Evolutionary conservation across 129 eudicot species (phyloP).

Genomic region (Smallanthus sonchifolius): DNA sequence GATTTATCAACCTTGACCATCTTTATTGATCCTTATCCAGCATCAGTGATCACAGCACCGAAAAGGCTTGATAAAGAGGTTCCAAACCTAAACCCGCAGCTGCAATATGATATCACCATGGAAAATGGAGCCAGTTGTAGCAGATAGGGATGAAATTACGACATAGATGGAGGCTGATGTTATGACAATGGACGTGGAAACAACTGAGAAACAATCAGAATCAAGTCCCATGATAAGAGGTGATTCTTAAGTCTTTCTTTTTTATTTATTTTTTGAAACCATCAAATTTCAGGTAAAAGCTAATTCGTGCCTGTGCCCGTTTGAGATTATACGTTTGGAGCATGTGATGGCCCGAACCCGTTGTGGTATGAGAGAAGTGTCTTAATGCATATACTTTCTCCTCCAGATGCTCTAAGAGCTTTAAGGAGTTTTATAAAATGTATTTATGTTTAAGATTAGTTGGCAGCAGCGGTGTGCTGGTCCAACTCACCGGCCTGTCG

Average conservation of each 20-base stretch:
- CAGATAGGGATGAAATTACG: conserved; percentile 65
- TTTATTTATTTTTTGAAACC: conserved; percentile 5
- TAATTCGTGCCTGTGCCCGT: neutral
- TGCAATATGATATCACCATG: conserved; percentile 33
- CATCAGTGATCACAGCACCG: conserved; percentile 27
- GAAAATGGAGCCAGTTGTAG: conserved; percentile 46
- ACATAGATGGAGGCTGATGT: conserved; percentile 20
- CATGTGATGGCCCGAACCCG: conserved; percentile 2
- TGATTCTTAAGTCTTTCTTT: conserved; percentile 28
- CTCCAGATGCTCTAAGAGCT: neutral
- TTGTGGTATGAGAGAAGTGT: conserved; percentile 13
- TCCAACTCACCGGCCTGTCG: conserved; percentile 3
- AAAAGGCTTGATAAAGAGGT: conserved; percentile 35
- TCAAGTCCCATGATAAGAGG: conserved; percentile 42
- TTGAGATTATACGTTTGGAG: conserved; percentile 13
- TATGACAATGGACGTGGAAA: conserved; percentile 60
- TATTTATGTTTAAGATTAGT: conserved; percentile 13
- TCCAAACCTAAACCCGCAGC: conserved; percentile 20
- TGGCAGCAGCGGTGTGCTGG: conserved; percentile 8
- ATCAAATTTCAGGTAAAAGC: conserved; percentile 12
- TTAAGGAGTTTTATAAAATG: neutral
- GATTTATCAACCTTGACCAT: conserved; percentile 56
- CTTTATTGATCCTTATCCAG: conserved; percentile 46
- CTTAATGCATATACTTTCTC: neutral
- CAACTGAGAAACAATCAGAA: conserved; percentile 48